Base-by-base conservation (phyloP, 192 early-diverging fungal species). In the Entrophospora sp. region DNA sequence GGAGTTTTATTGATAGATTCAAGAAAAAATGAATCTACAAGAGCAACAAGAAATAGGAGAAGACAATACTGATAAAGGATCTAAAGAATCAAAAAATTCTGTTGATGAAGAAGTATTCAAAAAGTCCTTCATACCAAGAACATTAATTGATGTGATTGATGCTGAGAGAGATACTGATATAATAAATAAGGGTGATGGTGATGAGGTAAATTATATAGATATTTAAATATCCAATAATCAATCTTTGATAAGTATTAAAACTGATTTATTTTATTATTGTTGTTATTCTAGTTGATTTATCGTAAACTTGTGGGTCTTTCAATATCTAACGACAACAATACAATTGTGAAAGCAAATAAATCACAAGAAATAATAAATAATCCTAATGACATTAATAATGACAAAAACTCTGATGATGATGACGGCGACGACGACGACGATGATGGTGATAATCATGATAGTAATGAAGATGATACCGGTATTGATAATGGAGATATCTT, bases 81-180 rank as follows among this genome's bases (percentile, higher is more conserved):
- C 63, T 71, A 46, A 62, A 27, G 75, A 82, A 51, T 73, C 79
- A 24, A 75, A 76, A 49, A 71, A 83, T 57, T 71, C 79, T 36
- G 72, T 87, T 1, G 89, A 94, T 61, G 96, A 96, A 71, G 88
- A 91, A 27, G 90, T 98, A 10, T 98, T 98, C 68, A 79, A 89
- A 64, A 83, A 94, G 66, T 82, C 87, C 25, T 98, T 89, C 71
- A 92, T 98, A 45, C 96, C 96, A 20, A 82, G 91, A 3, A 91
- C 90, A 8, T 78, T 98, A 43, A 87, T 93, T 43, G 93, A 98
- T 66, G 92, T 96, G 40, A 80, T 87, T 48, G 90, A 95, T 70
- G 87, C 83, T 61, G 93, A 94, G 68, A 73, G 86, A 30, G 96
- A 96, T 67, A 84, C 89, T 16, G 73, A 82, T 42, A 83, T 83